Evolutionary conservation across 2,329 filamentous ascomycete genomes (phyloP).

Genomic region (Myriosclerotinia duriaeana): DNA sequence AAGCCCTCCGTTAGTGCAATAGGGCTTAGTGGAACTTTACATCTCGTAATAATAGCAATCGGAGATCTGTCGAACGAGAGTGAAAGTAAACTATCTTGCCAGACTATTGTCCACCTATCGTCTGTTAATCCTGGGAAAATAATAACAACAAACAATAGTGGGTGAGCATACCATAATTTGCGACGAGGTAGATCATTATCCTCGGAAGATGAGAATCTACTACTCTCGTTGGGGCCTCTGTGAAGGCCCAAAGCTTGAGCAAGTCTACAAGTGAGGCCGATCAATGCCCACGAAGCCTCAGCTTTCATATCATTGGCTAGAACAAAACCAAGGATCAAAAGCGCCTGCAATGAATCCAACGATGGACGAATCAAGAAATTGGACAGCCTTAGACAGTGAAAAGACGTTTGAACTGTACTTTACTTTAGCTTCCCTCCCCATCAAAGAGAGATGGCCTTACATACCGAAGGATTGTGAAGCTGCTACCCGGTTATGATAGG

Average conservation of each 20-base stretch:
- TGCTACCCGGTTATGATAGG: slow-evolving; percentile 47
- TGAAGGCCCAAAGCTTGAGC: slow-evolving; percentile 65
- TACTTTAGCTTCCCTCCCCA: not conserved
- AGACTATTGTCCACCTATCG: slow-evolving; percentile 59
- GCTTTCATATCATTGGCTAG: slow-evolving; percentile 69
- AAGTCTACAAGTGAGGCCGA: slow-evolving; percentile 63
- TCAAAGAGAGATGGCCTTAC: slow-evolving; percentile 1
- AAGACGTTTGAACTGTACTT: slow-evolving; percentile 46
- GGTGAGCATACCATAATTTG: slow-evolving; percentile 37
- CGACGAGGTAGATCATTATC: slow-evolving; percentile 38
- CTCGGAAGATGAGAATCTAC: slow-evolving; percentile 33
- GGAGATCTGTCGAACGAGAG: slow-evolving; percentile 65
- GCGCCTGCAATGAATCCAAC: slow-evolving; percentile 63
- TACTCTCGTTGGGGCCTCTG: slow-evolving; percentile 37
- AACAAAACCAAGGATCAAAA: slow-evolving; percentile 62
- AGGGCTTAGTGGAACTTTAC: slow-evolving; percentile 53
- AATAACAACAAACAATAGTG: not conserved
- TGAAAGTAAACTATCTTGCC: slow-evolving; percentile 66
- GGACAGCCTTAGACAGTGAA: slow-evolving; percentile 62
- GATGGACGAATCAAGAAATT: slow-evolving; percentile 65
- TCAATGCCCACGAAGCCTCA: slow-evolving; percentile 64
- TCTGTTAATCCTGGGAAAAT: slow-evolving; percentile 20
- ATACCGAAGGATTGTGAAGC: slow-evolving; percentile 51
- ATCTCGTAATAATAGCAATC: slow-evolving; percentile 51
- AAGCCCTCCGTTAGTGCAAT: slow-evolving; percentile 53